Conservation (phyloP, 352 stramenopile genomes). For the Phytopythium sindhum region DNA sequence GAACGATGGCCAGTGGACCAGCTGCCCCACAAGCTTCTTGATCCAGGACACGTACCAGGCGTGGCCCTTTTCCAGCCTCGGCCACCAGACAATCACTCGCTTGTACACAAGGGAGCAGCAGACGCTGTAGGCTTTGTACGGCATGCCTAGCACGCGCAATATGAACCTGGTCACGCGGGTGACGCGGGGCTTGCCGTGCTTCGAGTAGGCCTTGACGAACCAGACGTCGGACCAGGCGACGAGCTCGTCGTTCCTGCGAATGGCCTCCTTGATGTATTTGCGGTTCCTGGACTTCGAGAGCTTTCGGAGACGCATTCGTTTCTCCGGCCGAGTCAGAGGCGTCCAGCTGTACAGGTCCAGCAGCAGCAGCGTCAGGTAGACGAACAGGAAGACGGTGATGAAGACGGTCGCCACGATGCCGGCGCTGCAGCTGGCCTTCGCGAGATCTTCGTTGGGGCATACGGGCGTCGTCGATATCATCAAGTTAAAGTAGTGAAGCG, state of each 20-base stretch:
- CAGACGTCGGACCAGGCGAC: constrained; percentile 13
- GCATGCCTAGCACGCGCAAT: no score
- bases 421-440: constrained; percentile 31
- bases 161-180: no score
- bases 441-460: constrained; percentile 17
- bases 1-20: background rate
- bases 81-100: no score
- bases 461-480: background rate
- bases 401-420: constrained; percentile 30
- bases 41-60: no score
- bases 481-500: constrained; percentile 18
- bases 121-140: no score
- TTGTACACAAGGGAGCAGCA: no score
- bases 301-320: constrained; percentile 15
- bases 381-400: constrained; percentile 43
- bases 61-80: no score
- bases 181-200: no score
- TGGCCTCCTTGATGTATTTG: constrained; percentile 35
- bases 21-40: no score
- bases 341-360: constrained; percentile 56
- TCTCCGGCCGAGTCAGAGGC: constrained; percentile 31
- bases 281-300: constrained; percentile 25
- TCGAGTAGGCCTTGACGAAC: no score
- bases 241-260: constrained; percentile 45
- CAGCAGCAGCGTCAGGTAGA: constrained; percentile 45